These are phyloP conservation scores for Geosiphon pyriformis DNA, from an alignment of 192 early-diverging fungal species.

Conservation along the genomic window DNA sequence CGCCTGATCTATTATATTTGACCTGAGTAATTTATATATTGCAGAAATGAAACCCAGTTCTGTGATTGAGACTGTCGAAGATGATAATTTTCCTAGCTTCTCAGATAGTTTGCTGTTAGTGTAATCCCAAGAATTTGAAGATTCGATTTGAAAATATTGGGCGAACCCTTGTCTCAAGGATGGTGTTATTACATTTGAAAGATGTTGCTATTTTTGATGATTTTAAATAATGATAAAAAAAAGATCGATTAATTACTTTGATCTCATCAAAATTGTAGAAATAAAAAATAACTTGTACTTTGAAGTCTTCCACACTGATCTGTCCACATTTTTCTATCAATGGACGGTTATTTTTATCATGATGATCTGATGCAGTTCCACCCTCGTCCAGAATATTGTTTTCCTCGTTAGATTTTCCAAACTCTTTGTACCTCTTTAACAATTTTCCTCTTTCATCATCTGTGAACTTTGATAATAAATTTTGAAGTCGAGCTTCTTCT, in stretches of 20 bases:
- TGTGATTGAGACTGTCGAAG: neutral
- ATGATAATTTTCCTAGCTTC: neutral
- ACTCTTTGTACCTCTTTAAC: neutral
- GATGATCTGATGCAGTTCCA: neutral
- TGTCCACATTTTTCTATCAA: neutral
- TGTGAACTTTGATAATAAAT: constrained; percentile 11
- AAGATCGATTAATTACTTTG: too few relatives aligned
- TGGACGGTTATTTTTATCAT: neutral
- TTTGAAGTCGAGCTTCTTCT: neutral
- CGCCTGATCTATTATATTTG: neutral
- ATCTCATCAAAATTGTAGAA: too few relatives aligned
- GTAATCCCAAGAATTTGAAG: neutral
- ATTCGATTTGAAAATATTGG: constrained; percentile 2
- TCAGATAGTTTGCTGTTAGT: neutral
- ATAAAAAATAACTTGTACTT: neutral
- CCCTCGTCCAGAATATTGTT: neutral
- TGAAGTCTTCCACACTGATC: neutral
- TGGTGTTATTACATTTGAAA: neutral
- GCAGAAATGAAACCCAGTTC: constrained; percentile 8
- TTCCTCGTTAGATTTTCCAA: neutral
- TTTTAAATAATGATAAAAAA: too few relatives aligned
- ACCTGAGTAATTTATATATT: constrained; percentile 7
- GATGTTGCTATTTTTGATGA: constrained; percentile 13
- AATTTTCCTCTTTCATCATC: neutral
- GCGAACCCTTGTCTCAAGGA: constrained; percentile 2